Evolutionary conservation across 768 basidiomycete genomes (phyloP).

Genomic region (Kwoniella heveanensis): DNA sequence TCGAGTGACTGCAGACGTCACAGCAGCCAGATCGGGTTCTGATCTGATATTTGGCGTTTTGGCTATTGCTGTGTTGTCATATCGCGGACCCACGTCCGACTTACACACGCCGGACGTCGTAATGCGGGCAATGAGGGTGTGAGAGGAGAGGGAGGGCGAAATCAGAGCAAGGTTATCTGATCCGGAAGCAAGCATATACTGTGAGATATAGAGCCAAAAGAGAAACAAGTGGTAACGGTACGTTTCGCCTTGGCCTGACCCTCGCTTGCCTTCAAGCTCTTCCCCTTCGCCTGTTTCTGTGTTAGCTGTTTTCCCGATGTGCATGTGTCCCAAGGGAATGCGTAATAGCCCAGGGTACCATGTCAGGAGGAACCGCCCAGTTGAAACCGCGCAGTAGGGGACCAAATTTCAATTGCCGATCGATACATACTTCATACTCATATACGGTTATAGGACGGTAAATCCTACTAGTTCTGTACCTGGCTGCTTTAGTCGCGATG

Average conservation of each 20-base stretch:
- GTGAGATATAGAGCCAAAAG: not conserved
- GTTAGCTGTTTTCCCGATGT: slow-evolving; percentile 10
- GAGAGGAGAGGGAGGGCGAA: not conserved
- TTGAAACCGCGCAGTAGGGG: not conserved
- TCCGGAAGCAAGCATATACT: slow-evolving; percentile 2
- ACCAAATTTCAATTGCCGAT: slow-evolving; percentile 7
- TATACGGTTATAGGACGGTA: too few species aligned
- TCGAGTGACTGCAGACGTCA: not conserved
- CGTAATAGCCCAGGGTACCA: slow-evolving; percentile 13
- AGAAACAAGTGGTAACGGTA: slow-evolving; percentile 12
- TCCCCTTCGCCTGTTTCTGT: not conserved
- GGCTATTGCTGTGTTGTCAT: not conserved
- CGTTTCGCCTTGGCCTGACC: slow-evolving; percentile 3
- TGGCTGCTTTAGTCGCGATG: not conserved
- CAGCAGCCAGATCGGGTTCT: not conserved
- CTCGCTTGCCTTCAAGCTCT: not conserved
- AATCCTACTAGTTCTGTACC: too few species aligned
- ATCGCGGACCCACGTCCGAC: not conserved
- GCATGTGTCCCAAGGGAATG: slow-evolving; percentile 17
- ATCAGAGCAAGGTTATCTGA: slow-evolving; percentile 1
- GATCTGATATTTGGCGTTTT: not conserved
- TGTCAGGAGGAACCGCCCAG: not conserved
- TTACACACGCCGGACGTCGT: not conserved
- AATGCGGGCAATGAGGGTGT: too few species aligned
- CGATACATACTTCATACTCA: not conserved